phyloP scores from a whole-genome alignment of 495 filamentous ascomycete species.

The Penicillium paradoxum region DNA sequence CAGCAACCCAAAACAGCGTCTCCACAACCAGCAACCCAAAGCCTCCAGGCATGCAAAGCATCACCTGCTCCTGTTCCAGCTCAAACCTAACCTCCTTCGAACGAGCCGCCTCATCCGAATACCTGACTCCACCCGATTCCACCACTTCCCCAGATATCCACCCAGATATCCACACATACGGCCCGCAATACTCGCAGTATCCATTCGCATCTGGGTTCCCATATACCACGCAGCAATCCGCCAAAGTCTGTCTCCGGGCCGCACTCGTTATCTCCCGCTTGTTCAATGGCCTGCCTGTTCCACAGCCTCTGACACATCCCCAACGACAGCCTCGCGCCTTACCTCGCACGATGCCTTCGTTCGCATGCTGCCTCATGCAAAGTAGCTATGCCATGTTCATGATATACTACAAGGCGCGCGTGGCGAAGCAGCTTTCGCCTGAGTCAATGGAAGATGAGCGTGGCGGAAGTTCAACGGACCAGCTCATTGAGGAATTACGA shows the following conservation, averaged over 20 bases:
- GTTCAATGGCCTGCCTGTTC: slow-evolving; percentile 48
- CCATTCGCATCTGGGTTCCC: slow-evolving; percentile 41
- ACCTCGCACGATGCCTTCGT: slow-evolving; percentile 56
- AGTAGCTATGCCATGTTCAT: slow-evolving; percentile 59
- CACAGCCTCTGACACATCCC: slow-evolving; percentile 34
- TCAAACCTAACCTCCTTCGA: slow-evolving; percentile 32
- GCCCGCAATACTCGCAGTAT: slow-evolving; percentile 26
- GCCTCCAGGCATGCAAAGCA: slow-evolving; percentile 25
- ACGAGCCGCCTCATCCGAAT: slow-evolving; percentile 32
- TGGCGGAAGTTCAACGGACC: slow-evolving; percentile 33
- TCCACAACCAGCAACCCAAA: slow-evolving; percentile 24
- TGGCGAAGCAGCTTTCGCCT: slow-evolving; percentile 43
- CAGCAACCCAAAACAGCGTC: slow-evolving; percentile 26
- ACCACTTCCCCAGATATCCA: slow-evolving; percentile 35
- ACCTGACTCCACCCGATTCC: slow-evolving; percentile 34
- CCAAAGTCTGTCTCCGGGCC: slow-evolving; percentile 50
- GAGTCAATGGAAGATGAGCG: slow-evolving; percentile 28
- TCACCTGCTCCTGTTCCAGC: slow-evolving; percentile 35
- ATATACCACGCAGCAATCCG: slow-evolving; percentile 49
- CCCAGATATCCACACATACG: slow-evolving; percentile 26
- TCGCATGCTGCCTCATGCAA: slow-evolving; percentile 61
- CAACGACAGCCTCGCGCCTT: slow-evolving; percentile 26
- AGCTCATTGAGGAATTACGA: slow-evolving; percentile 49
- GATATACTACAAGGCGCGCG: slow-evolving; percentile 46
- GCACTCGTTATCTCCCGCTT: slow-evolving; percentile 47